A percentile compares a stretch with the other conserved stretches of the same genome.
Evolutionary conservation across 768 basidiomycete species (phyloP).

Genomic region (Butyriboletus loyo): DNA sequence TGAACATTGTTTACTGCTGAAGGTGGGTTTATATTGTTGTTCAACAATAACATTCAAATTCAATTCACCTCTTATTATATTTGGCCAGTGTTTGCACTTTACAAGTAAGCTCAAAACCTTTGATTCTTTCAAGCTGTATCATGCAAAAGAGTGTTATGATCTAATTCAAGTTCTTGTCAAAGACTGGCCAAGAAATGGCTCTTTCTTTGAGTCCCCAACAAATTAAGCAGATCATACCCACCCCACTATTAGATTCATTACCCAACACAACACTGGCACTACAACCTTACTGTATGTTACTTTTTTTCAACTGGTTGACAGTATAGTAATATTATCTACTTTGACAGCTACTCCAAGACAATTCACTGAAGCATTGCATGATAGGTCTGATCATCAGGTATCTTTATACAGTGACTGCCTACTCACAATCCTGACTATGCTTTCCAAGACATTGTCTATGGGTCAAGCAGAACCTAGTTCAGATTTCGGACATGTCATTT

Average conservation of each 20-base stretch:
- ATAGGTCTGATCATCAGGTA: conserved; percentile 12
- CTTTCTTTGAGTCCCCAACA: conserved; percentile 18
- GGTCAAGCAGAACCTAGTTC: conserved; percentile 4
- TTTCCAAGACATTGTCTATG: conserved; percentile 10
- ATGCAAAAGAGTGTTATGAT: background rate
- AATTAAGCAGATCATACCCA: background rate
- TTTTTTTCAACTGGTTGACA: background rate
- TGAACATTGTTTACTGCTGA: background rate
- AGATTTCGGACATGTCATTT: background rate
- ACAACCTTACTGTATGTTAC: conserved; percentile 13
- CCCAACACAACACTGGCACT: background rate
- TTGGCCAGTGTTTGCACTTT: background rate
- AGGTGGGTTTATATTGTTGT: background rate
- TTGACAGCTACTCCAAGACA: conserved; percentile 20
- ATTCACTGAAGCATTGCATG: conserved; percentile 3
- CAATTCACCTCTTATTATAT: background rate
- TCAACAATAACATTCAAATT: background rate
- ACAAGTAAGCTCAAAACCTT: background rate
- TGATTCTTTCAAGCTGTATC: background rate
- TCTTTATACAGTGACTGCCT: background rate
- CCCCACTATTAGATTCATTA: background rate
- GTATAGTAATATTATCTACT: background rate
- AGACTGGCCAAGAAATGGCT: conserved; percentile 7
- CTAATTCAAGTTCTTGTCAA: background rate
- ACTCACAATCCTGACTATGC: conserved; percentile 2